phyloP scores from a whole-genome alignment of 1,284 basidiomycete species.

The Agaricales sp. region DNA sequence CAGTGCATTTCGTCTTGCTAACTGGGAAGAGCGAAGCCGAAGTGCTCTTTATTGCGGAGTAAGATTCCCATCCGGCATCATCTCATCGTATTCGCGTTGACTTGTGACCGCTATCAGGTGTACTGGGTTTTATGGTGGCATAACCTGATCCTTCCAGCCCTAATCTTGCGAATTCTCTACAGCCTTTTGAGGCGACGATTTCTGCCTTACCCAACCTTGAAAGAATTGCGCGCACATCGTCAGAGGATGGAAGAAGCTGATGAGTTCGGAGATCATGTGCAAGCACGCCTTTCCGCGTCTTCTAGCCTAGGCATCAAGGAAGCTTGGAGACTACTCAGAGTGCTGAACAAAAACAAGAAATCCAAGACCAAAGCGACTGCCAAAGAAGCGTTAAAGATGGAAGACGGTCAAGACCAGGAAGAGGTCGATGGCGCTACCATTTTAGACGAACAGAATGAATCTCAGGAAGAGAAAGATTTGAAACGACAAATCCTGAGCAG shows the following conservation, averaged over 20 bases:
- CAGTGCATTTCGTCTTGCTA: constrained; percentile 32
- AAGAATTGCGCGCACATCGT: constrained; percentile 41
- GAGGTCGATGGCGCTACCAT: constrained; percentile 13
- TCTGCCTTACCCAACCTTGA: constrained; percentile 42
- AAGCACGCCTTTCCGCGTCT: constrained; percentile 31
- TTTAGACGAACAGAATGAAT: constrained; percentile 23
- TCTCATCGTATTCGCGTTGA: background rate
- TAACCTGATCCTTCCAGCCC: constrained; percentile 41
- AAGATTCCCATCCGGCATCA: constrained; percentile 21
- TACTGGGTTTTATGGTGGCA: constrained; percentile 59
- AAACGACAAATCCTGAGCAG: constrained; percentile 30
- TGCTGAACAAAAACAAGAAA: constrained; percentile 24
- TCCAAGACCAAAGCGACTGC: constrained; percentile 16
- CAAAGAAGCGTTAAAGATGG: constrained; percentile 16
- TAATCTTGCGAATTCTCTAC: constrained; percentile 37
- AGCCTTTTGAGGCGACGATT: constrained; percentile 38
- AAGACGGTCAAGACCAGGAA: too few species aligned
- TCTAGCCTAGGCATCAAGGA: constrained; percentile 40
- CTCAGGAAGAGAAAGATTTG: constrained; percentile 29
- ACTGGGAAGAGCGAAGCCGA: constrained; percentile 38
- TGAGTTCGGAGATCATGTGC: constrained; percentile 40
- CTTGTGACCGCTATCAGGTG: too few species aligned
- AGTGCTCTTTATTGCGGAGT: constrained; percentile 45
- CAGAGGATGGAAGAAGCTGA: constrained; percentile 36
- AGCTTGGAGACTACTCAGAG: constrained; percentile 38